A percentile compares a stretch with the other conserved stretches of the same genome.
These are phyloP conservation scores for Litchi chinensis DNA, from an alignment of 345 rosid genomes.

Conservation along the genomic window DNA sequence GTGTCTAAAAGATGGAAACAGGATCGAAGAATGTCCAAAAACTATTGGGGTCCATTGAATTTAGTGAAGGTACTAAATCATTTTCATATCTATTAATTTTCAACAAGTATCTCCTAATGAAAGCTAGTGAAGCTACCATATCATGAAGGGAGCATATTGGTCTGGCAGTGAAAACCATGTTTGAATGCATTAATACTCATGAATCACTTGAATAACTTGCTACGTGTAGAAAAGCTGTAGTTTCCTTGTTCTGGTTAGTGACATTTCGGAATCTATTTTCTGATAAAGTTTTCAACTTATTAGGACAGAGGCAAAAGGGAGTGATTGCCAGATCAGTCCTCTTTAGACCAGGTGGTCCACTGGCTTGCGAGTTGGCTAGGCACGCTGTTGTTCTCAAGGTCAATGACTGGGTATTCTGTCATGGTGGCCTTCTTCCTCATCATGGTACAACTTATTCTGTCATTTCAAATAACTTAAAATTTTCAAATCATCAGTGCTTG, in stretches of 20 bases:
- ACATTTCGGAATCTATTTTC: slow-evolving; percentile 1
- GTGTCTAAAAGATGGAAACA: slow-evolving; percentile 49
- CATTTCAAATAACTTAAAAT: slow-evolving; percentile 15
- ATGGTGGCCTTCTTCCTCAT: slow-evolving; percentile 94
- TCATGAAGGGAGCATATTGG: not conserved
- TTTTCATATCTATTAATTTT: slow-evolving; percentile 3
- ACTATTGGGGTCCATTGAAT: slow-evolving; percentile 74
- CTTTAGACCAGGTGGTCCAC: slow-evolving; percentile 80
- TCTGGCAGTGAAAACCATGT: not conserved
- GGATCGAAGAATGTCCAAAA: slow-evolving; percentile 49
- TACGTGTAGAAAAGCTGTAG: not conserved
- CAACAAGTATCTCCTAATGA: not conserved
- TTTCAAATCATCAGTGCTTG: not conserved
- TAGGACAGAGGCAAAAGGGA: slow-evolving; percentile 99
- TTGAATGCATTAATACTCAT: not conserved
- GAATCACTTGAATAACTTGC: not conserved
- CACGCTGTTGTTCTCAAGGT: slow-evolving; percentile 72
- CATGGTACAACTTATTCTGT: slow-evolving; percentile 54
- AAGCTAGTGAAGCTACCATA: not conserved
- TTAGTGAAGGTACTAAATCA: slow-evolving; percentile 70
- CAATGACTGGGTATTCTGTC: slow-evolving; percentile 96
- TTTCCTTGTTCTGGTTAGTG: slow-evolving; percentile 2
- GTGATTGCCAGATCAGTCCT: slow-evolving; percentile 80
- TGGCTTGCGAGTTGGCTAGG: slow-evolving; percentile 75
- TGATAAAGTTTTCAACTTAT: slow-evolving; percentile 37